Conservation (phyloP, 164 flowering plant genomes). For the Akebia trifoliata region DNA sequence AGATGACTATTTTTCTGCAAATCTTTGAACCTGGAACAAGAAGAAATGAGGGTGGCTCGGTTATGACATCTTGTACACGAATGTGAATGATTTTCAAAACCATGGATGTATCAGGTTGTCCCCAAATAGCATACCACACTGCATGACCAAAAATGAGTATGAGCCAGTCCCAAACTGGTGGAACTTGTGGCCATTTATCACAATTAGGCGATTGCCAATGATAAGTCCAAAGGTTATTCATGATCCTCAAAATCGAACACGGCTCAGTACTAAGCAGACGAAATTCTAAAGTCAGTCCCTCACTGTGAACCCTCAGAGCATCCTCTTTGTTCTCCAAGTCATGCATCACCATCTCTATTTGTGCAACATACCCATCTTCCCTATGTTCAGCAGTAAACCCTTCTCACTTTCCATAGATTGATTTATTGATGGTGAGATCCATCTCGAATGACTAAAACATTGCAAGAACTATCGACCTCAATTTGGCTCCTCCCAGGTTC, state of each 20-base stretch:
- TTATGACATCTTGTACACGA: too few relatives aligned
- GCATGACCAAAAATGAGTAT: too few relatives aligned
- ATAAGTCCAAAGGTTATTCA: conserved; percentile 19
- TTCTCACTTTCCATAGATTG: conserved; percentile 16
- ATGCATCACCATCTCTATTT: conserved; percentile 13
- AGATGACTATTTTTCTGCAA: too few relatives aligned
- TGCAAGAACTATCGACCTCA: conserved; percentile 18
- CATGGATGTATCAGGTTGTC: too few relatives aligned
- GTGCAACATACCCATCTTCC: conserved; percentile 19
- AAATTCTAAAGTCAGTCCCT: conserved; percentile 7
- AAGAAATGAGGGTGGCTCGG: too few relatives aligned
- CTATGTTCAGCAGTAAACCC: conserved; percentile 14
- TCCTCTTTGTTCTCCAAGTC: conserved; percentile 11
- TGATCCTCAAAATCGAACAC: conserved; percentile 12
- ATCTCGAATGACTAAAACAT: conserved; percentile 21
- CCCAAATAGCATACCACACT: too few relatives aligned
- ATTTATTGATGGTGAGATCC: conserved; percentile 15
- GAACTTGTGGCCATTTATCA: too few relatives aligned
- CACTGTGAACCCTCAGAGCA: conserved; percentile 9
- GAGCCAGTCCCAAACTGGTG: too few relatives aligned
- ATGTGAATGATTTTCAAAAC: too few relatives aligned
- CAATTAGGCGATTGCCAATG: conserved; percentile 10
- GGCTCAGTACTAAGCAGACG: conserved; percentile 10
- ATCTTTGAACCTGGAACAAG: too few relatives aligned
- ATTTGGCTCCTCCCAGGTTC: conserved; percentile 35